Evolutionary conservation across 23 red algal genomes (phyloP), one percentile per base, ranked within the genome.

Genomic region (Pyropia yezoensis): DNA sequence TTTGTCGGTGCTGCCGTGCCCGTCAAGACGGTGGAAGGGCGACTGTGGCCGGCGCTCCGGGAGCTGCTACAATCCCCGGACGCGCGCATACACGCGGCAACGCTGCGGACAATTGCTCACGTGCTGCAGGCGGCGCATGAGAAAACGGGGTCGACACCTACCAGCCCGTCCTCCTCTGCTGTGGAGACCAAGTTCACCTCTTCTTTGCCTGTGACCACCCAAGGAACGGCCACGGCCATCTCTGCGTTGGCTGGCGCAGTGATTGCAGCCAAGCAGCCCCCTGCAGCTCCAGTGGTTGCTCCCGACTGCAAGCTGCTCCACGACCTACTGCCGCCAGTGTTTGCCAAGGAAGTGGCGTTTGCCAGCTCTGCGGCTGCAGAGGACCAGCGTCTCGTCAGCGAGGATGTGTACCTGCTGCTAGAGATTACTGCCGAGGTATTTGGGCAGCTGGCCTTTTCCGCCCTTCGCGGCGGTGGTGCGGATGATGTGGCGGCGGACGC

Each of bases 381-480:
- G 49, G 83, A 88, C 60, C 74, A 78, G 50, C 59, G 83, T 26
- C 61, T 59, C 19, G 59, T 88, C 0, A 64, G 69, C 34, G 83
- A 88, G 54, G 83, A 79, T 33, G 26, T 51, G 55, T 78, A 88
- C 69, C 83, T 88, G 58, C 55, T 78, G 7, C 57, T 88, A 15
- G 83, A 88, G 73, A 88, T 88, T 52, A 57, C 62, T 54, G 76
- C 83, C 0, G 83, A 88, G 71, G 74, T 88, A 1, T 79, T 79
- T 67, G 83, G 83, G 27, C 32, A 78, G 63, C 70, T 88, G 23
- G 55, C 55, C 7, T 23, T 59, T 9, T 59, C 55, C 12, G 21
- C 14, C 45, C 24, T 54, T 16, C 63, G 66, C 30, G 50, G 72
- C 68, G 66, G 64, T 19, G 56, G 29, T 27, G 23, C 72, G 22